Evolutionary conservation across 192 early-diverging fungal genomes (phyloP).

Genomic region (Coemansia erecta): DNA sequence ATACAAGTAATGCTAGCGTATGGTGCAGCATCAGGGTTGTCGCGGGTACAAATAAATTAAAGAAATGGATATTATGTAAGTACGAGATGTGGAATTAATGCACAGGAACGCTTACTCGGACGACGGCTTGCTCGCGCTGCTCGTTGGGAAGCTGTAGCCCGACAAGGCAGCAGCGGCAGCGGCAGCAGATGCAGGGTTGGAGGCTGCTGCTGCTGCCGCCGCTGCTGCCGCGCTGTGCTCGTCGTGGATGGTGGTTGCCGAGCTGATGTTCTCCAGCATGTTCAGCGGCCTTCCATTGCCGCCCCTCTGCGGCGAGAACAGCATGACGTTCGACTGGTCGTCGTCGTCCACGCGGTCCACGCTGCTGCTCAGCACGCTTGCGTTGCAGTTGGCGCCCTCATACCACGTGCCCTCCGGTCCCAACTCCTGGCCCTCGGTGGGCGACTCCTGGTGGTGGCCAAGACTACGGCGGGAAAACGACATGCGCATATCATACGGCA

Average conservation of each 20-base stretch:
- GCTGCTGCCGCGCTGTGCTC: background rate
- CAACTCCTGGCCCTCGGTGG: slow-evolving; percentile 2
- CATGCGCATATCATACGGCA: slow-evolving; percentile 31
- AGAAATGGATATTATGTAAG: no score
- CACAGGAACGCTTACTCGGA: background rate
- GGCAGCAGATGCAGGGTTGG: background rate
- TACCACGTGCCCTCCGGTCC: background rate
- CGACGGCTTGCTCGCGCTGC: slow-evolving; percentile 8
- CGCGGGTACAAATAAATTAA: no score
- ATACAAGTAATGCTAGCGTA: no score
- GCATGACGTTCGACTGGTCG: slow-evolving; percentile 15
- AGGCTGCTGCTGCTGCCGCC: background rate
- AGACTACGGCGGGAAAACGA: slow-evolving; percentile 34
- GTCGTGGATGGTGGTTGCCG: slow-evolving; percentile 46
- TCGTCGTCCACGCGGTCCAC: slow-evolving; percentile 15
- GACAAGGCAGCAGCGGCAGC: slow-evolving; percentile 4
- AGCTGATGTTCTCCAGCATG: slow-evolving; percentile 33
- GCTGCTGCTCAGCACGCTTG: slow-evolving; percentile 9
- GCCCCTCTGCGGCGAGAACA: slow-evolving; percentile 34
- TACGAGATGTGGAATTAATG: slow-evolving; percentile 1
- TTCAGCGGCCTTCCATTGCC: slow-evolving; percentile 1
- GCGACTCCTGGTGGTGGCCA: slow-evolving; percentile 3
- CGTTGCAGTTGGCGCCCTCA: background rate
- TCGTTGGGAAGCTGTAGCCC: slow-evolving; percentile 17
- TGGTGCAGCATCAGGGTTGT: no score